Percentiles rank a stretch among this genome's conserved stretches.
Conservation (phyloP, 108 stramenopile genomes). For the Nitzschia putrida region DNA sequence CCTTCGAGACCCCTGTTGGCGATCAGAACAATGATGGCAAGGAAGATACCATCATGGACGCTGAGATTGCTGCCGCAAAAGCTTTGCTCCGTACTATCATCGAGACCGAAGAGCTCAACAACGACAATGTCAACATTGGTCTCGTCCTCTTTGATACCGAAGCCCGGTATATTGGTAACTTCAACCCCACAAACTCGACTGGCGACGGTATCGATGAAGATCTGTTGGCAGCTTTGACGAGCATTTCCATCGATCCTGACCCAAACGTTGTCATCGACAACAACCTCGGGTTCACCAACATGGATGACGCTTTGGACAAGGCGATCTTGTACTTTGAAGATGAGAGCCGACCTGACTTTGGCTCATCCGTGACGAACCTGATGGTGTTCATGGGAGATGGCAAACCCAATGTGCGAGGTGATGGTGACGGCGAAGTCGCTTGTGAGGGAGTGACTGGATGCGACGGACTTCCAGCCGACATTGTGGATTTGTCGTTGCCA, state of each 20-base stretch:
- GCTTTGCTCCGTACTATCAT: constrained; percentile 17
- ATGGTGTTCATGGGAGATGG: constrained; percentile 45
- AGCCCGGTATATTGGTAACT: constrained; percentile 15
- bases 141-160: constrained; percentile 28
- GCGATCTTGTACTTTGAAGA: constrained; percentile 31
- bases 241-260: background rate
- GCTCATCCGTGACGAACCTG: constrained; percentile 9
- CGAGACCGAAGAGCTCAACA: constrained; percentile 10
- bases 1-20: constrained; percentile 19
- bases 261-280: background rate
- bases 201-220: background rate
- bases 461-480: background rate
- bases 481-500: background rate
- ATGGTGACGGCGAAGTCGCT: constrained; percentile 39
- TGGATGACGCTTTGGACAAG: constrained; percentile 41
- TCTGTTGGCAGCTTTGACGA: constrained; percentile 4
- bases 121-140: constrained; percentile 35
- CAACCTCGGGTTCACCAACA: constrained; percentile 39
- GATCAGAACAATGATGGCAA: constrained; percentile 34
- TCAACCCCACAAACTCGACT: constrained; percentile 1
- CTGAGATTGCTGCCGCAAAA: constrained; percentile 25
- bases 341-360: constrained; percentile 3
- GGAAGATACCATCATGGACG: constrained; percentile 40
- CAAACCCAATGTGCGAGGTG: constrained; percentile 38
- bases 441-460: constrained; percentile 1